These are phyloP conservation scores for Aureobasidium pullulans DNA, from an alignment of 2,329 filamentous ascomycete species.

Conservation along the genomic window DNA sequence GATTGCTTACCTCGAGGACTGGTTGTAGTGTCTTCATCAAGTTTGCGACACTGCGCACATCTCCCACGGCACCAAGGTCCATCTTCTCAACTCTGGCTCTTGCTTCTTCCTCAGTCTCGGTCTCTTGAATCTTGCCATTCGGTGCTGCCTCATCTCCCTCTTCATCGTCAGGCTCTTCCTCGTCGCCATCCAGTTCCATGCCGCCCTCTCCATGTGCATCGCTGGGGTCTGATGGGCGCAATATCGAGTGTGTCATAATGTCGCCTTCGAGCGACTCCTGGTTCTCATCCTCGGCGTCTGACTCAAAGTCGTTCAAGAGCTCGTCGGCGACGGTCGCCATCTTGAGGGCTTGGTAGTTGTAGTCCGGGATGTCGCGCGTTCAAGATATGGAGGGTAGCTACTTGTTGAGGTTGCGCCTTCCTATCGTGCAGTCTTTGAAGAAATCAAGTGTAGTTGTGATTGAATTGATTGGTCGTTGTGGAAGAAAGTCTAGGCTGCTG, in stretches of 20 bases:
- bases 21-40: conserved; percentile 77
- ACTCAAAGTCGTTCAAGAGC: conserved; percentile 83
- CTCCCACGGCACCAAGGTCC: conserved; percentile 64
- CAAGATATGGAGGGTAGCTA: background rate
- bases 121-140: conserved; percentile 45
- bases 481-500: background rate
- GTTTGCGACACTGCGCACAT: conserved; percentile 70
- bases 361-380: background rate
- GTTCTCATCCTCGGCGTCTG: conserved; percentile 60
- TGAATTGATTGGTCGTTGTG: background rate
- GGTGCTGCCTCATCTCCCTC: conserved; percentile 50
- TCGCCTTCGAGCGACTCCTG: conserved; percentile 18
- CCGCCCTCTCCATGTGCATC: conserved; percentile 14
- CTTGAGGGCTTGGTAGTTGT: conserved; percentile 15
- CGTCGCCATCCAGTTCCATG: conserved; percentile 50
- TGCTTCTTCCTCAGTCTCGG: conserved; percentile 59
- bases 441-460: background rate
- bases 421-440: no score
- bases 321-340: conserved; percentile 94
- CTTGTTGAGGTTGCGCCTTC: background rate
- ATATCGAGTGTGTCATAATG: background rate
- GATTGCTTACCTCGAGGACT: conserved; percentile 66
- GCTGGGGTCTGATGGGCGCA: conserved; percentile 18
- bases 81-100: conserved; percentile 78
- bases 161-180: conserved; percentile 34